A percentile compares a stretch with the other conserved stretches of the same genome.
Conservation (phyloP, 306 rosid species). For the Betula pendula region DNA sequence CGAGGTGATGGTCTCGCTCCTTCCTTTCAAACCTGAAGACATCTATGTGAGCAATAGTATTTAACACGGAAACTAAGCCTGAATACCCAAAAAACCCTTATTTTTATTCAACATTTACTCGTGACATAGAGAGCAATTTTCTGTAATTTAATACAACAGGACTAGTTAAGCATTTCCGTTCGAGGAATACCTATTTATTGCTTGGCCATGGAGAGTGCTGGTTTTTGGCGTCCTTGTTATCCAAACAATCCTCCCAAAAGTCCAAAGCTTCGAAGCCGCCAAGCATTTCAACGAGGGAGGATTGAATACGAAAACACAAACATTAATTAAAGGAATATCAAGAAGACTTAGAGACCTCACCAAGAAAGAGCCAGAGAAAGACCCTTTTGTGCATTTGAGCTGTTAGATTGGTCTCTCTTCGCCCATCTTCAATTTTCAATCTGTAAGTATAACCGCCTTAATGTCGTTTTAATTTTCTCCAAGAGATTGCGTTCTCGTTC, state of each 20-base stretch:
- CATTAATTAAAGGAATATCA: not conserved
- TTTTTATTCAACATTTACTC: not conserved
- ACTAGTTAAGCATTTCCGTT: slow-evolving; percentile 4
- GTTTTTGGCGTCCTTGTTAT: slow-evolving; percentile 12
- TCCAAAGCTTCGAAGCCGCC: slow-evolving; percentile 42
- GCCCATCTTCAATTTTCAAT: slow-evolving; percentile 20
- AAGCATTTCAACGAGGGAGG: slow-evolving; percentile 17
- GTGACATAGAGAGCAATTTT: not conserved
- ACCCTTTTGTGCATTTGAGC: slow-evolving; percentile 29
- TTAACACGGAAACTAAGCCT: not conserved
- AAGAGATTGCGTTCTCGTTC: slow-evolving; percentile 16
- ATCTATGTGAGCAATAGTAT: not conserved
- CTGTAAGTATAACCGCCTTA: slow-evolving; percentile 36
- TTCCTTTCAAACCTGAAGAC: not conserved
- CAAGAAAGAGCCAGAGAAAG: not conserved
- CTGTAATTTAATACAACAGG: slow-evolving; percentile 34
- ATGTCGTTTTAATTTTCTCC: not conserved
- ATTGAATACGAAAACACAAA: slow-evolving; percentile 10
- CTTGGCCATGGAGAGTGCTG: slow-evolving; percentile 13
- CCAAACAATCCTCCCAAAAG: slow-evolving; percentile 30
- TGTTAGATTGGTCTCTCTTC: slow-evolving; percentile 30
- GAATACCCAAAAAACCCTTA: slow-evolving; percentile 36
- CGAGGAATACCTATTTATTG: slow-evolving; percentile 47
- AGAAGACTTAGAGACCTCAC: slow-evolving; percentile 4
- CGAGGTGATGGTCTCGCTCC: slow-evolving; percentile 11